These are phyloP conservation scores for Pseudodiploospora longispora DNA, from an alignment of 2,329 filamentous ascomycete genomes.

Conservation along the genomic window DNA sequence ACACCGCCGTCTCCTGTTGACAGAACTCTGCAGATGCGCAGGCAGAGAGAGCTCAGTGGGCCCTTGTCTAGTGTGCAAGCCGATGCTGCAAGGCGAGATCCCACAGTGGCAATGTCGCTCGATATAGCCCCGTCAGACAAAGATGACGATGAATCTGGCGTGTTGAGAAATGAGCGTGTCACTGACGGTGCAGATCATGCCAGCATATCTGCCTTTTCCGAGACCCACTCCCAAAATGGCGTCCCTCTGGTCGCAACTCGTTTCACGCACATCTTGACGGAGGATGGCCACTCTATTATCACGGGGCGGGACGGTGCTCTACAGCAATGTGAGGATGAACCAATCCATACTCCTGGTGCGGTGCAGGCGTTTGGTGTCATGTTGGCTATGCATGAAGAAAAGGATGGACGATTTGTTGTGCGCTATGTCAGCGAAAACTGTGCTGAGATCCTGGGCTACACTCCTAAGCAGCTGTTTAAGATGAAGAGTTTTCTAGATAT, in stretches of 20 bases:
- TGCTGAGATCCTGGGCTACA: constrained; percentile 64
- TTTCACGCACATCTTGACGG: constrained; percentile 70
- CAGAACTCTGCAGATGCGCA: constrained; percentile 15
- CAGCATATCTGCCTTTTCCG: constrained; percentile 12
- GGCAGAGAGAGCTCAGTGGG: constrained; percentile 28
- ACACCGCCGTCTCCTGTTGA: constrained; percentile 13
- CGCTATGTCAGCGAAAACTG: constrained; percentile 79
- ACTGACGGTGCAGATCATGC: constrained; percentile 4
- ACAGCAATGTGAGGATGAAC: constrained; percentile 82
- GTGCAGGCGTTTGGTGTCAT: constrained; percentile 74
- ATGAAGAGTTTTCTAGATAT: constrained; percentile 75
- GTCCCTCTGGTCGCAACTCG: constrained; percentile 57
- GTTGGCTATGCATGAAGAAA: constrained; percentile 63
- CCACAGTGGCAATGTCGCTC: constrained; percentile 24
- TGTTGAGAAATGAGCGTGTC: constrained; percentile 1
- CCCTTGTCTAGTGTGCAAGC: constrained; percentile 38
- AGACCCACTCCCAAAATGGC: constrained; percentile 16
- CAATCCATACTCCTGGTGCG: constrained; percentile 79
- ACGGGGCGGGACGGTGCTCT: constrained; percentile 67
- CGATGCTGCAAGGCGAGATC: constrained; percentile 33
- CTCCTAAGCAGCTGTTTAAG: constrained; percentile 66
- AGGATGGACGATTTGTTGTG: constrained; percentile 59
- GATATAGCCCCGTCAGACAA: constrained; percentile 24
- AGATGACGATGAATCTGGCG: constrained; percentile 22
- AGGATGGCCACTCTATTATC: constrained; percentile 73